Evolutionary conservation across 164 flowering plant species (phyloP), one percentile per base, ranked within the genome.

Genomic region (Saururus chinensis): DNA sequence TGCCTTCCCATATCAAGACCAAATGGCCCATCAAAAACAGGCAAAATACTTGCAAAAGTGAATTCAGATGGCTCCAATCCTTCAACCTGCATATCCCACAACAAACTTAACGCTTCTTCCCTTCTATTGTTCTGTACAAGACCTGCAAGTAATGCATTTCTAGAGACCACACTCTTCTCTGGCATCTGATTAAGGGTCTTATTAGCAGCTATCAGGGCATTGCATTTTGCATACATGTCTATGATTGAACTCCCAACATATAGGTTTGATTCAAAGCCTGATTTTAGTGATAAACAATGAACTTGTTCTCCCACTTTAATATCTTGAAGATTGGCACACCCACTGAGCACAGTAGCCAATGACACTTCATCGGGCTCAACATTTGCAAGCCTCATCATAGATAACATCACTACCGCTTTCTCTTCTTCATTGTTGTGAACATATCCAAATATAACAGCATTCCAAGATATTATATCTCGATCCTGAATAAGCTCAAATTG

Each of bases 161-260:
- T 72, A 41, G 97, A 80, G 37, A 76, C 92, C 55, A 87, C 82
- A 60, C 78, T 83, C 56, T 72, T 65, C 42, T 69, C 66, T 26
- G 89, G 87, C 90, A 88, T 83, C 66, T 62, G 49, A 64, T 60
- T 53, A 22, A 82, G 63, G 64, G 82, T 81, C 59, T 69, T 67
- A 51, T 51, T 57, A 45, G 96, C 92, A 67, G 70, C 68, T 14
- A n/a, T 75, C 64, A 77, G 64, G 56, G 58, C 72, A 40, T 83
- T 95, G 73, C 96, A 85, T 74, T 90, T 93, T 7, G 74, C 80
- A 72, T 90, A 93, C 97, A 93, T 84, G 77, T 85, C 95, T 70
- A 90, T 69, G 54, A 93, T 79, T 53, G 97, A 82, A 78, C 97
- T 84, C 63, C 87, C 95, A 40, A 83, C 76, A 73, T 80, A 90